Conservation (phyloP, 441 rosid genomes). For the Erodium chrysanthum region DNA sequence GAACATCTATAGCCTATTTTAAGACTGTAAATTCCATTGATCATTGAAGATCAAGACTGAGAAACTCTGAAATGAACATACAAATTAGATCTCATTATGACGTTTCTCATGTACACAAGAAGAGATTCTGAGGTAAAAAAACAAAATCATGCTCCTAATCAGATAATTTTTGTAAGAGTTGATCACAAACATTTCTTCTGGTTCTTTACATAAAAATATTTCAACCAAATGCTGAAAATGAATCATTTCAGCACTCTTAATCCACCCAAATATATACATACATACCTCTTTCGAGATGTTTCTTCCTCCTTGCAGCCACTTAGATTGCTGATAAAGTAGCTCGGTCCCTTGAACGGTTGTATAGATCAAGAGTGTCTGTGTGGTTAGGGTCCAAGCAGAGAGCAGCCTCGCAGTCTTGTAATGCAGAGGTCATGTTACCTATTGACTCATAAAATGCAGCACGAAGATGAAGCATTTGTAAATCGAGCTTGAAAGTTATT, state of each 20-base stretch:
- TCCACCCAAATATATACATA: background rate
- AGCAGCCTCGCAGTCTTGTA: conserved; percentile 91
- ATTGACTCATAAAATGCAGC: conserved; percentile 88
- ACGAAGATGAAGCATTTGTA: conserved; percentile 80
- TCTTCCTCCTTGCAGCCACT: background rate
- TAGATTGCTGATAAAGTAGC: conserved; percentile 5
- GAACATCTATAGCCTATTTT: background rate
- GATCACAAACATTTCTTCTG: conserved; percentile 3
- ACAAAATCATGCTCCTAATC: background rate
- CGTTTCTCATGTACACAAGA: conserved; percentile 26
- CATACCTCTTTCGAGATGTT: conserved; percentile 2
- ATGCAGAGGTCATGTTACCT: conserved; percentile 41
- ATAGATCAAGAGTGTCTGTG: conserved; percentile 51
- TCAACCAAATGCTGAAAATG: background rate
- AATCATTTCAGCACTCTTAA: too few species aligned
- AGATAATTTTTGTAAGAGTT: background rate
- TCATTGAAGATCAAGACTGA: background rate
- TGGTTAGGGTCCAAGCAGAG: conserved; percentile 72
- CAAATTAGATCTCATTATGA: background rate
- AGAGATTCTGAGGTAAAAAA: conserved; percentile 3
- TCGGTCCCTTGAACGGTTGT: conserved; percentile 15
- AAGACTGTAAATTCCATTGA: background rate
- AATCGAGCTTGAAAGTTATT: conserved; percentile 77
- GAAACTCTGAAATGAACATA: background rate
- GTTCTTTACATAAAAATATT: conserved; percentile 3